phyloP scores from a whole-genome alignment of 106 monocot species.

The Dendrobium officinale region DNA sequence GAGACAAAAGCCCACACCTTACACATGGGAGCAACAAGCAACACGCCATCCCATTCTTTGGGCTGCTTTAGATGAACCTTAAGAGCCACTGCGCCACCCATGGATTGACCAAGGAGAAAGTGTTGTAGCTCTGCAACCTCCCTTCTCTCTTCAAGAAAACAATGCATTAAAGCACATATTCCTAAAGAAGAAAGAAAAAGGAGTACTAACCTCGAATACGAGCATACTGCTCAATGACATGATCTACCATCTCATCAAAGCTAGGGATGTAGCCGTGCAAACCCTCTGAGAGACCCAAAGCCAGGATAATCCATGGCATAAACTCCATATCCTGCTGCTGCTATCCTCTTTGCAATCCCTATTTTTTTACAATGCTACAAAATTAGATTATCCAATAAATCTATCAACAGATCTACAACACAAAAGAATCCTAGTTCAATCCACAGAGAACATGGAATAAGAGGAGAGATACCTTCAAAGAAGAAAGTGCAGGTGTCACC shows the following conservation, averaged over 20 bases:
- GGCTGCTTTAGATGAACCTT: slow-evolving; percentile 76
- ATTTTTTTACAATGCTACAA: not conserved
- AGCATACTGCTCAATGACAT: slow-evolving; percentile 80
- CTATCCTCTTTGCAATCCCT: slow-evolving; percentile 92
- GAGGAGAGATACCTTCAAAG: slow-evolving; percentile 62
- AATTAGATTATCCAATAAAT: not conserved
- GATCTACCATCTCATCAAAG: slow-evolving; percentile 87
- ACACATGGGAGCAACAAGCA: slow-evolving; percentile 97
- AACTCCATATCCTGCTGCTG: slow-evolving; percentile 68
- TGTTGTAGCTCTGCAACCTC: slow-evolving; percentile 51
- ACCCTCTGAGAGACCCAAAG: slow-evolving; percentile 80
- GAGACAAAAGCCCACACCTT: slow-evolving; percentile 47
- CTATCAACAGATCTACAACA: not conserved
- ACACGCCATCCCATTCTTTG: slow-evolving; percentile 74
- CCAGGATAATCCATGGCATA: slow-evolving; percentile 98
- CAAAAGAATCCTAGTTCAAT: not conserved
- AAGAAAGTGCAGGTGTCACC: slow-evolving; percentile 98
- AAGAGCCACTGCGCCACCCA: slow-evolving; percentile 97
- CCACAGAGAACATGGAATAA: not conserved
- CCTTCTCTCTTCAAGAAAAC: slow-evolving; percentile 33
- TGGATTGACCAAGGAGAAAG: slow-evolving; percentile 87
- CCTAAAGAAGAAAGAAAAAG: not conserved
- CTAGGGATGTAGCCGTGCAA: slow-evolving; percentile 85
- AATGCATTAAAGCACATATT: not conserved
- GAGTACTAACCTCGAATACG: slow-evolving; percentile 47